Evolutionary conservation across 2,329 filamentous ascomycete species (phyloP).

Genomic region (Sclerotinia minor): DNA sequence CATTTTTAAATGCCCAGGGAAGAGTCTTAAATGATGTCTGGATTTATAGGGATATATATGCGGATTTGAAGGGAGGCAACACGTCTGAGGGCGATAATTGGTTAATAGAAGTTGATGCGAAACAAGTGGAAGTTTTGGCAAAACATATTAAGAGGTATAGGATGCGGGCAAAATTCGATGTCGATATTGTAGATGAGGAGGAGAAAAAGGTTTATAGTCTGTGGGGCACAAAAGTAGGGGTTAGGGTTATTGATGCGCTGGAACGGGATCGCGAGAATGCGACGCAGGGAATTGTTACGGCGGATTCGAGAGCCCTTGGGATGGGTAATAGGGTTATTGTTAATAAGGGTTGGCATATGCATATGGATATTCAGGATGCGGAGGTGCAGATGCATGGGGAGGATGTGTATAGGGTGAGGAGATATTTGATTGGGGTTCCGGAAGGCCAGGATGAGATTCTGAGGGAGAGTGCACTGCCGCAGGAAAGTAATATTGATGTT

Average conservation of each 20-base stretch:
- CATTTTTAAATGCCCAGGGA: conserved; percentile 83
- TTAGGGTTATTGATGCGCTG: conserved; percentile 16
- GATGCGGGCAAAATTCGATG: conserved; percentile 73
- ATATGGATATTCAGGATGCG: conserved; percentile 43
- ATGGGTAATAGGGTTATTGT: conserved; percentile 55
- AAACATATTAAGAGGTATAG: conserved; percentile 83
- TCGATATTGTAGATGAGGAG: conserved; percentile 63
- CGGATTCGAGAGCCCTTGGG: conserved; percentile 55
- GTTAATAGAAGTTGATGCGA: conserved; percentile 73
- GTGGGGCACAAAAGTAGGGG: conserved; percentile 52
- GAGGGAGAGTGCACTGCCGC: conserved; percentile 70
- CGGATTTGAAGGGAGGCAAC: neutral
- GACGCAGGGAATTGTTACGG: conserved; percentile 32
- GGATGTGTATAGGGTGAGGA: conserved; percentile 45
- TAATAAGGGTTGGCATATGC: conserved; percentile 42
- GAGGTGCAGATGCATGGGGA: neutral
- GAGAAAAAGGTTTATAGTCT: conserved; percentile 71
- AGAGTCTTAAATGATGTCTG: conserved; percentile 88
- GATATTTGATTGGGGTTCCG: conserved; percentile 77
- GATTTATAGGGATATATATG: conserved; percentile 62
- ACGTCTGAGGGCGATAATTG: conserved; percentile 15
- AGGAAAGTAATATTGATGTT: conserved; percentile 86
- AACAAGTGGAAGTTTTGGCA: conserved; percentile 60
- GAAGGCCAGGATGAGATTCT: conserved; percentile 83
- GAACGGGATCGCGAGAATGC: conserved; percentile 26